Evolutionary conservation across 2,329 filamentous ascomycete genomes (phyloP).

Genomic region (Calonectria ilicicola): DNA sequence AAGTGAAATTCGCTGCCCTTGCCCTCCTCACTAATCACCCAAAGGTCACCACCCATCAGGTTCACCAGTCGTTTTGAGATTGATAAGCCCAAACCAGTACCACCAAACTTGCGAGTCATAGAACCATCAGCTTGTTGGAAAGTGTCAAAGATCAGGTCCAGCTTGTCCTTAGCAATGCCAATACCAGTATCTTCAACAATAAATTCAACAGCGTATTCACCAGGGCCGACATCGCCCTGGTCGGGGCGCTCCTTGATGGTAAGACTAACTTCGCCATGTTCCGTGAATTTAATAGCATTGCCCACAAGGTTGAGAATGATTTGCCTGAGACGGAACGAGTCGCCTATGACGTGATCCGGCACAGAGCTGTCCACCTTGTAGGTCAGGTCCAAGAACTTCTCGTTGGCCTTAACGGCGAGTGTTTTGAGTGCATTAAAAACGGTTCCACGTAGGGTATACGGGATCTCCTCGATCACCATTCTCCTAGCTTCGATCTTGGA

Average conservation of each 20-base stretch:
- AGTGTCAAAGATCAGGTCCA: slow-evolving; percentile 97
- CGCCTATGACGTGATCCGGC: slow-evolving; percentile 94
- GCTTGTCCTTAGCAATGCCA: slow-evolving; percentile 93
- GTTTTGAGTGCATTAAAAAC: slow-evolving; percentile 99
- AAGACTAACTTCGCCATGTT: slow-evolving; percentile 94
- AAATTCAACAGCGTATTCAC: slow-evolving; percentile 95
- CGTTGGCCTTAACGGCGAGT: slow-evolving; percentile 95
- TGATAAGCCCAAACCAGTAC: slow-evolving; percentile 91
- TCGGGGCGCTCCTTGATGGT: slow-evolving; percentile 81
- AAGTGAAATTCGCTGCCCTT: slow-evolving; percentile 97
- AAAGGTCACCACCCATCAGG: slow-evolving; percentile 95
- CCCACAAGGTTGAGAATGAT: slow-evolving; percentile 98
- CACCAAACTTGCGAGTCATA: slow-evolving; percentile 95
- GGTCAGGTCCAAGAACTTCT: slow-evolving; percentile 91
- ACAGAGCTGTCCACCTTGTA: slow-evolving; percentile 95
- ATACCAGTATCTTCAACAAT: slow-evolving; percentile 97
- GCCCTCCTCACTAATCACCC: slow-evolving; percentile 93
- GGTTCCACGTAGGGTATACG: slow-evolving; percentile 91
- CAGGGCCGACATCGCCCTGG: slow-evolving; percentile 71
- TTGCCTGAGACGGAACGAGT: slow-evolving; percentile 95
- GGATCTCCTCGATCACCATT: slow-evolving; percentile 98
- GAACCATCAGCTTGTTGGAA: slow-evolving; percentile 99
- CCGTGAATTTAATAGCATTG: slow-evolving; percentile 99
- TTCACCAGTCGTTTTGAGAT: slow-evolving; percentile 96
- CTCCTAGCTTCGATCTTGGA: slow-evolving; percentile 93